Evolutionary conservation across 2,329 filamentous ascomycete genomes (phyloP).

Genomic region (Botrytis porri): DNA sequence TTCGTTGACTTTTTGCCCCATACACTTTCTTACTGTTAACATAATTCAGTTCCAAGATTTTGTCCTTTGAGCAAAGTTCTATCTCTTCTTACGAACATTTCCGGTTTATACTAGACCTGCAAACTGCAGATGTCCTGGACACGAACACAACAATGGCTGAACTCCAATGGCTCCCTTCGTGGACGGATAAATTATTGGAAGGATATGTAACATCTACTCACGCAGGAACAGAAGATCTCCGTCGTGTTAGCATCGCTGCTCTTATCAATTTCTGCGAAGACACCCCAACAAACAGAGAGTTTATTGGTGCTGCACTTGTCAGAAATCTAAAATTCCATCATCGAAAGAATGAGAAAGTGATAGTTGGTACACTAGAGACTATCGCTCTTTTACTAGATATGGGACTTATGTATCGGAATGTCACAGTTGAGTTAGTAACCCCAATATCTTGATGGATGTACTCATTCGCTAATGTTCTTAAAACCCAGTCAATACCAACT

Average conservation of each 20-base stretch:
- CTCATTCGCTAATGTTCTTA: not conserved
- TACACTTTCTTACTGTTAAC: not conserved
- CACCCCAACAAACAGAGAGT: constrained; percentile 34
- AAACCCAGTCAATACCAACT: not conserved
- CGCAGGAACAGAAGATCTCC: constrained; percentile 72
- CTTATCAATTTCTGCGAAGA: constrained; percentile 53
- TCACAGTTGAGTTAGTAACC: not conserved
- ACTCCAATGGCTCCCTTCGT: constrained; percentile 22
- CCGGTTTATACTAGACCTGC: constrained; percentile 26
- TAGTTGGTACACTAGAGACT: constrained; percentile 74
- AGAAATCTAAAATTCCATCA: constrained; percentile 51
- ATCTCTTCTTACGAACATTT: constrained; percentile 27
- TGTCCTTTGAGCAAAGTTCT: constrained; percentile 3
- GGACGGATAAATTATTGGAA: constrained; percentile 52
- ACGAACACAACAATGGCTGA: constrained; percentile 21
- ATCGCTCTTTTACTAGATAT: constrained; percentile 71
- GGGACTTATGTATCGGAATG: not conserved
- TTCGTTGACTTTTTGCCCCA: not conserved
- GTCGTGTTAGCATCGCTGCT: constrained; percentile 65
- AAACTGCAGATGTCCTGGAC: constrained; percentile 17
- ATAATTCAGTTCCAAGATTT: not conserved
- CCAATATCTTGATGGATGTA: not conserved
- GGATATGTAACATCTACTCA: constrained; percentile 73
- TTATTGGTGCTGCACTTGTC: constrained; percentile 51
- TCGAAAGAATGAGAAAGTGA: constrained; percentile 60